Percentiles rank a stretch among this genome's conserved stretches.
These are phyloP conservation scores for Dillenia suffruticosa DNA, from an alignment of 164 flowering plant species.

Conservation along the genomic window DNA sequence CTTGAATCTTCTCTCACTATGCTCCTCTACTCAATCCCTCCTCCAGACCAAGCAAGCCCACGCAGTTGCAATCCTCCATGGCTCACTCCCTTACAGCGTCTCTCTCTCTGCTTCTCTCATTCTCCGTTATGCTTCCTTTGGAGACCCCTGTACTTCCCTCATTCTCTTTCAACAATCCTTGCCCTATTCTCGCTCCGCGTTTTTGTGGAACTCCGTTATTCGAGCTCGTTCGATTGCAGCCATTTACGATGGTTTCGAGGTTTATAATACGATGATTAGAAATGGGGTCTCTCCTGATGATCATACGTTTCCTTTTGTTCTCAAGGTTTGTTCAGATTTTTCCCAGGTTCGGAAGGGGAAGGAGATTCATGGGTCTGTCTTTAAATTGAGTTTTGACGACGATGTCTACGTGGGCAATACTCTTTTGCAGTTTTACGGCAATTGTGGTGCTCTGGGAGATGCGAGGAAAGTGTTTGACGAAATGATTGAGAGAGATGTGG, in stretches of 20 bases:
- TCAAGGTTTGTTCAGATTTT: constrained; percentile 25
- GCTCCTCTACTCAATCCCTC: constrained; percentile 25
- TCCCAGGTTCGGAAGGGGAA: constrained; percentile 20
- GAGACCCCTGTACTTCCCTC: constrained; percentile 6
- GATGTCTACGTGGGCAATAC: constrained; percentile 37
- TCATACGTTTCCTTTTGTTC: constrained; percentile 32
- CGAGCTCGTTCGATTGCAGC: constrained; percentile 22
- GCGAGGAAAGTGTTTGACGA: constrained; percentile 47
- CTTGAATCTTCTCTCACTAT: constrained; percentile 7
- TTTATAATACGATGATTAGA: constrained; percentile 16
- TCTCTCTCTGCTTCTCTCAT: constrained; percentile 45
- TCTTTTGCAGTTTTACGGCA: constrained; percentile 28
- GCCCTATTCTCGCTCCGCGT: constrained; percentile 15
- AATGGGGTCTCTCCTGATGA: constrained; percentile 26
- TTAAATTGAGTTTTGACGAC: constrained; percentile 26
- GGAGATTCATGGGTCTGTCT: constrained; percentile 34
- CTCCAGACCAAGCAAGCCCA: constrained; percentile 39
- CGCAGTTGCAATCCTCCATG: constrained; percentile 30
- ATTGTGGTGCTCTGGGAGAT: constrained; percentile 4
- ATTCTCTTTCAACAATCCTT: constrained; percentile 22
- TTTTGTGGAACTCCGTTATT: constrained; percentile 35
- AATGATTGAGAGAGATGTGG: constrained; percentile 55
- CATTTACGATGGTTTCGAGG: constrained; percentile 8
- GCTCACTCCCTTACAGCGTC: constrained; percentile 39
- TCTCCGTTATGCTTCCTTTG: constrained; percentile 30